Conservation (phyloP, 106 monocot species). For the Cymbidium sinense region DNA sequence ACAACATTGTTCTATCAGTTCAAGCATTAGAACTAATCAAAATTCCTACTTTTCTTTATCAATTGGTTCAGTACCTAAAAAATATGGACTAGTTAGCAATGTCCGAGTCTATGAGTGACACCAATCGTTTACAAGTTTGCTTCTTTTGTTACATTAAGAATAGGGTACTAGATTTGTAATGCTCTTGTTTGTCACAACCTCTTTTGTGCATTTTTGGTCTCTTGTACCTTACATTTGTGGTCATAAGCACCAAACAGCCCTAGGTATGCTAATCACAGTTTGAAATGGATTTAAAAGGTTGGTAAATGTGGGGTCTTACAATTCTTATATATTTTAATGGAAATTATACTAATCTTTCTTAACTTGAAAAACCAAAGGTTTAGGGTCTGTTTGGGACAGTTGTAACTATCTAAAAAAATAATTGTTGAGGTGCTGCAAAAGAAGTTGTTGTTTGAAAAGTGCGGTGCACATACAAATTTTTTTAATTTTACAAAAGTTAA, state of each 20-base stretch:
- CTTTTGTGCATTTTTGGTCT: neutral
- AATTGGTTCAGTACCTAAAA: neutral
- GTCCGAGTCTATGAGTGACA: no score
- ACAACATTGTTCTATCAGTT: neutral
- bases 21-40: neutral
- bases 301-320: neutral
- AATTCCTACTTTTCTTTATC: neutral
- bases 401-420: no score
- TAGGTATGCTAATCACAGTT: neutral
- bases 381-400: no score
- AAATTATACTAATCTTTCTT: neutral
- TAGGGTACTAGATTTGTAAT: neutral
- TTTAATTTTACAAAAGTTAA: no score
- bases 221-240: neutral
- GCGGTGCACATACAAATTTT: no score
- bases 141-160: neutral
- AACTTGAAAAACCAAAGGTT: neutral
- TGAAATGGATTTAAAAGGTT: neutral
- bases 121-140: neutral
- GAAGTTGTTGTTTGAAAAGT: no score
- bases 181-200: neutral
- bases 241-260: neutral
- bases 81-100: no score
- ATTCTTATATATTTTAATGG: neutral
- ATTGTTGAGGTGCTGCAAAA: no score